Percentiles rank a stretch among this genome's conserved stretches.
phyloP scores from a whole-genome alignment of 306 rosid genomes.

The Sicyos baderoa region DNA sequence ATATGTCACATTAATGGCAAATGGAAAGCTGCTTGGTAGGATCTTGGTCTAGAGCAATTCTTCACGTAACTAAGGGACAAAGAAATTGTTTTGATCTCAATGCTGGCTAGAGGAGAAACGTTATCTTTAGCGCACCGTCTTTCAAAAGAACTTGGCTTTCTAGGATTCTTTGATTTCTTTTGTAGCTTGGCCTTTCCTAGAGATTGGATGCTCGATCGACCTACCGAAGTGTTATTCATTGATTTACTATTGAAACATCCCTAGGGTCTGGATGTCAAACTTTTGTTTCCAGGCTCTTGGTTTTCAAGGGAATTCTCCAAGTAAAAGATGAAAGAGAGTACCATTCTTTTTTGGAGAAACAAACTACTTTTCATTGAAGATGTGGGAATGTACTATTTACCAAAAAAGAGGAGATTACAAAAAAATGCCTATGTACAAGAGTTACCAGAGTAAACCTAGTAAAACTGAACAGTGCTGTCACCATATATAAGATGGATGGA shows the following conservation, averaged over 20 bases:
- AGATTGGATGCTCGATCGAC: neutral
- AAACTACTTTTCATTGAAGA: neutral
- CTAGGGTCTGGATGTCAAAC: neutral
- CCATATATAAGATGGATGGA: neutral
- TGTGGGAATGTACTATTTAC: neutral
- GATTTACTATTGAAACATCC: neutral
- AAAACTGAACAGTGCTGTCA: neutral
- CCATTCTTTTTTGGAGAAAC: neutral
- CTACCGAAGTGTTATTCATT: neutral
- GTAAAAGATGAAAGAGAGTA: neutral
- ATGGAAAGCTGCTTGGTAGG: neutral
- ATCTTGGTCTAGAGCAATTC: neutral
- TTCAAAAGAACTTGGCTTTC: neutral
- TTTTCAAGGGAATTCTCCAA: neutral
- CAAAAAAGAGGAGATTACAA: neutral
- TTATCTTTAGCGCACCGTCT: neutral
- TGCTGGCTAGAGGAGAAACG: neutral
- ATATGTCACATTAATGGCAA: neutral
- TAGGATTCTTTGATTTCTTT: neutral
- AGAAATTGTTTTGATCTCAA: neutral
- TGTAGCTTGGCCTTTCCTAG: conserved; percentile 10
- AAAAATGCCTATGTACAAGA: neutral
- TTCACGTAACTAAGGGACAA: neutral
- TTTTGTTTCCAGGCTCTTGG: neutral
- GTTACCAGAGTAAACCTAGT: neutral